Evolutionary conservation across 768 basidiomycete species (phyloP).

Genomic region (Amyloporia xantha): DNA sequence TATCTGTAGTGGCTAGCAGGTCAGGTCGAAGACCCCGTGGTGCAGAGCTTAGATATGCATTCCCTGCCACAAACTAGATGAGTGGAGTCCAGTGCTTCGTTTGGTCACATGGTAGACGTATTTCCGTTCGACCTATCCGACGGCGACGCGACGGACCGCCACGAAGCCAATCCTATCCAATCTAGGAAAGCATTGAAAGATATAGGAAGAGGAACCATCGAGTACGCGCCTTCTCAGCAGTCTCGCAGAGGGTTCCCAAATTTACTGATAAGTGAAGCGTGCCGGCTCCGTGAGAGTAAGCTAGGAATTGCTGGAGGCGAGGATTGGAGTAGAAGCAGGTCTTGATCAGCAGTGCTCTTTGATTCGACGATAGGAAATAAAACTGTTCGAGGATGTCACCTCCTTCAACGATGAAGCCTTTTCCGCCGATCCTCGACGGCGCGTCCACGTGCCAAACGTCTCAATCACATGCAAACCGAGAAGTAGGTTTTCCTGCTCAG

Average conservation of each 20-base stretch:
- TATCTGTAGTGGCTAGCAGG: no score
- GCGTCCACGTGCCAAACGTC: background rate
- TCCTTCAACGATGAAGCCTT: background rate
- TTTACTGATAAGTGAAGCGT: background rate
- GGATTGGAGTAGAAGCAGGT: background rate
- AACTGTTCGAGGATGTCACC: background rate
- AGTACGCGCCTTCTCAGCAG: background rate
- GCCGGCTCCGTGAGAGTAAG: constrained; percentile 2
- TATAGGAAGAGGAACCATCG: background rate
- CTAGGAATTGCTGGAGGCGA: background rate
- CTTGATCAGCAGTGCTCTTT: background rate
- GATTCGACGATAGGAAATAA: background rate
- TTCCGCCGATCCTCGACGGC: background rate
- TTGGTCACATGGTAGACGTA: background rate
- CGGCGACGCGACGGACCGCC: background rate
- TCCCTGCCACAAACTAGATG: background rate
- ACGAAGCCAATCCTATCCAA: no score
- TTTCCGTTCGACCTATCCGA: background rate
- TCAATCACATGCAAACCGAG: background rate
- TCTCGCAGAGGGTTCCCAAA: background rate
- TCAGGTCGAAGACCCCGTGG: background rate
- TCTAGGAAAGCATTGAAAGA: background rate
- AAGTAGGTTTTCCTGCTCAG: background rate
- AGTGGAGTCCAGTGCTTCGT: background rate
- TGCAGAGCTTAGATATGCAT: background rate